A percentile compares a stretch with the other conserved stretches of the same genome.
Evolutionary conservation across 495 filamentous ascomycete genomes (phyloP).

Genomic region (Penicillium soppii): DNA sequence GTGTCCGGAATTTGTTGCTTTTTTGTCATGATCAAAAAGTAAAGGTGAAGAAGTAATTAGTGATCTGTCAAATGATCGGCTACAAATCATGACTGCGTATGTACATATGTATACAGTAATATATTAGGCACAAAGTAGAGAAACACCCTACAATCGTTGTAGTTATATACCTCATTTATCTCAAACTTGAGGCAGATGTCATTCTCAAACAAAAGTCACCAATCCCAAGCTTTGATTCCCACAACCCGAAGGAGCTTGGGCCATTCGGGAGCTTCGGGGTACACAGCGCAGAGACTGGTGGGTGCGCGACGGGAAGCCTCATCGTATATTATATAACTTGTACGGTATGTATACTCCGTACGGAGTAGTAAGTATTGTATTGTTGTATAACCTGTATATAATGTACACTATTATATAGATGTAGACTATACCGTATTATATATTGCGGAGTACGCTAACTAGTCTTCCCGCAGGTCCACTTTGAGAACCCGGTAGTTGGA

Average conservation of each 20-base stretch:
- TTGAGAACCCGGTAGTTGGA: background rate
- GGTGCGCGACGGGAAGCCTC: background rate
- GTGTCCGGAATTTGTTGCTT: conserved; percentile 10
- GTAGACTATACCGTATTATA: background rate
- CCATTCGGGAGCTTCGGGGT: conserved; percentile 5
- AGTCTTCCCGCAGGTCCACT: background rate
- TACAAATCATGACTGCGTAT: background rate
- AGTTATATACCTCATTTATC: no score
- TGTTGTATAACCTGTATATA: no score
- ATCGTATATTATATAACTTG: background rate
- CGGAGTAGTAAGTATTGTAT: background rate
- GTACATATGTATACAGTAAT: no score
- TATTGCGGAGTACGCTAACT: no score
- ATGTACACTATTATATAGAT: background rate
- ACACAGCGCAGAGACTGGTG: background rate
- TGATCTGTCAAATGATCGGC: conserved; percentile 14
- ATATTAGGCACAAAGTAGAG: no score
- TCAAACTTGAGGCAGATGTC: no score
- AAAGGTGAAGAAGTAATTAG: background rate
- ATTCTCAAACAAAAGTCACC: no score
- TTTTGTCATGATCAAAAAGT: no score
- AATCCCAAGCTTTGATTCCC: background rate
- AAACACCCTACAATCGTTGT: no score
- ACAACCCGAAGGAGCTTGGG: conserved; percentile 6
- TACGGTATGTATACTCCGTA: background rate